Percentiles rank a stretch among this genome's conserved stretches.
Evolutionary conservation across 805 yeast species (phyloP).

Genomic region (Starmerella ratchasimensis): DNA sequence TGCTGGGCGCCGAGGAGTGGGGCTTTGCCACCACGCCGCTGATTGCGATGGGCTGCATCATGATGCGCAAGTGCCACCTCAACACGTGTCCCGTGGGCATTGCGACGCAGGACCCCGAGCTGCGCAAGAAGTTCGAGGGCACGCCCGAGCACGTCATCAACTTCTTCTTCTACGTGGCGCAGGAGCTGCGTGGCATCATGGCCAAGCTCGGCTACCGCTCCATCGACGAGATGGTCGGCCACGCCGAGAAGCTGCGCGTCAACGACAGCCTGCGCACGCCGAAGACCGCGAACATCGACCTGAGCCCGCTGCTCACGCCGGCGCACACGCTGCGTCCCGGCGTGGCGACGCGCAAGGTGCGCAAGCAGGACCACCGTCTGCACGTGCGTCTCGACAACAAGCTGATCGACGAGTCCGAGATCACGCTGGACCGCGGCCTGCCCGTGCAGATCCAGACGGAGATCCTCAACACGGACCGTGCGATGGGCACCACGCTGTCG

Average conservation of each 20-base stretch:
- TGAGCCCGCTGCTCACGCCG: constrained; percentile 89
- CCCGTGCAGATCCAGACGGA: constrained; percentile 90
- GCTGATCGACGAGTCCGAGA: constrained; percentile 88
- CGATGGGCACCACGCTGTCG: constrained; percentile 87
- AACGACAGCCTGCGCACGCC: constrained; percentile 75
- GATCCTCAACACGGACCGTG: constrained; percentile 90
- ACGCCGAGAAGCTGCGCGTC: constrained; percentile 76
- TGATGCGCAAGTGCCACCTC: constrained; percentile 89
- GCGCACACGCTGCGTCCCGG: constrained; percentile 95
- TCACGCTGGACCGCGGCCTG: constrained; percentile 89
- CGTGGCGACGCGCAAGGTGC: constrained; percentile 81
- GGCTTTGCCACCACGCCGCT: constrained; percentile 96
- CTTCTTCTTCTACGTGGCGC: constrained; percentile 88
- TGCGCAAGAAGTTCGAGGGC: constrained; percentile 84
- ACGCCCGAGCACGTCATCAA: constrained; percentile 97
- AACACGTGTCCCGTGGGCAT: constrained; percentile 97
- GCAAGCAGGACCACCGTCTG: constrained; percentile 86
- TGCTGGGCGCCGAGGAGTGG: constrained; percentile 97
- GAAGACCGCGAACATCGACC: constrained; percentile 81
- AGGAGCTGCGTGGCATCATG: constrained; percentile 85
- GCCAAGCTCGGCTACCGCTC: constrained; percentile 91
- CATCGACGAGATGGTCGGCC: constrained; percentile 95
- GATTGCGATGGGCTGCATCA: constrained; percentile 93
- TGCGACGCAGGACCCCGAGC: constrained; percentile 94
- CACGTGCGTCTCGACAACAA: constrained; percentile 92